Evolutionary conservation across 345 rosid genomes (phyloP), one percentile per base, ranked within the genome.

Genomic region (Pugionium cornutum): DNA sequence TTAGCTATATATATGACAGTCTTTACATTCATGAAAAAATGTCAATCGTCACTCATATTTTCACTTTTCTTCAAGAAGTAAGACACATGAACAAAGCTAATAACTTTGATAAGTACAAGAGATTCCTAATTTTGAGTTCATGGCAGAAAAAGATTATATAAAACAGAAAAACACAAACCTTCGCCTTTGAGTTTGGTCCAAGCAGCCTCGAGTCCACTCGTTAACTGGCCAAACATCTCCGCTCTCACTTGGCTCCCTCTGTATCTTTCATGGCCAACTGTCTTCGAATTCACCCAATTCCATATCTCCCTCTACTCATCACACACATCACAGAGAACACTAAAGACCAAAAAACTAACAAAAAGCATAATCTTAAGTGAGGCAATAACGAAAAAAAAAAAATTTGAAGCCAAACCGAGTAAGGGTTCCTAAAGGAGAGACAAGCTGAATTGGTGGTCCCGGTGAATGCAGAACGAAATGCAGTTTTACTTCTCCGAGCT

Each of bases 121-220:
- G 18, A 18, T 18, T 18, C 18, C 18, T 18, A 18, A 18, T 18
- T 18, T 18, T 18, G 18, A 18, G 18, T 18, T 18, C 18, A 18
- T 18, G 18, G 18, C 18, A 18, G 18, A 18, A 18, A 18, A 18
- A 18, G 18, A 18, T 18, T 18, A 27, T 9, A 11, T 25, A 3
- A 48, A 4, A 60, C 4, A 2, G 11, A 37, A n/a, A 45, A 71
- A 34, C 0, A 30, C 43, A 43, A 74, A 94, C 97, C 99, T 88
- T 78, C 92, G 64, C 97, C 99, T 84, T 83, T 94, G 72, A 94
- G 97, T 82, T 86, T 94, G 79, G 66, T 88, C 99, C 99, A 94
- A 76, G 99, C 96, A 44, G 97, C 68, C 54, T 94, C 99, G 8
- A 94, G 99, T n/a, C 97, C 95, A 53, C 85, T 79, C 0, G 92